A percentile compares a stretch with the other conserved stretches of the same genome.
phyloP scores from a whole-genome alignment of 352 stramenopile species.

The Phytopythium helicoides region DNA sequence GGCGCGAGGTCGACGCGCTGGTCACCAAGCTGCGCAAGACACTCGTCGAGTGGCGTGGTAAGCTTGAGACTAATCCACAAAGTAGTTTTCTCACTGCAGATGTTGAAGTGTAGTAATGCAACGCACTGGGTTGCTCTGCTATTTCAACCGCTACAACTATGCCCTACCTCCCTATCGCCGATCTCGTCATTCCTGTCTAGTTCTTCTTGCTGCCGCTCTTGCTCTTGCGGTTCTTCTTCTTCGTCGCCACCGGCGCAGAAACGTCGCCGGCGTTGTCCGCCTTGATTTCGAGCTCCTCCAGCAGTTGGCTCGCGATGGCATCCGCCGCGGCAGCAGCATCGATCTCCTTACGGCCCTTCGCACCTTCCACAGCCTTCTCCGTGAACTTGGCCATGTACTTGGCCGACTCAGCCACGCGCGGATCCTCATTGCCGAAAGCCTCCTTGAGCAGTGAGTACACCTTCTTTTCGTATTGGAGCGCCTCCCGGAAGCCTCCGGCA shows the following conservation, averaged over 20 bases:
- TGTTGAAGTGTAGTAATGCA: no score
- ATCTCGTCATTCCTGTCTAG: slow-evolving; percentile 16
- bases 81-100: no score
- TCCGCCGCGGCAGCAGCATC: slow-evolving; percentile 76
- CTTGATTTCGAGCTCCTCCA: slow-evolving; percentile 79
- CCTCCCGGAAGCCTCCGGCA: slow-evolving; percentile 79
- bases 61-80: slow-evolving; percentile 18
- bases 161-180: neutral
- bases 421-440: slow-evolving; percentile 76
- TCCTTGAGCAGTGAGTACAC: slow-evolving; percentile 84
- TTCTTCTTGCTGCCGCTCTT: slow-evolving; percentile 73
- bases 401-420: slow-evolving; percentile 72
- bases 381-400: slow-evolving; percentile 89
- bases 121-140: no score
- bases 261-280: slow-evolving; percentile 18
- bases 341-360: slow-evolving; percentile 75
- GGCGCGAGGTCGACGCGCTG: slow-evolving; percentile 92
- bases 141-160: slow-evolving; percentile 3
- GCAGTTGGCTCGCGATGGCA: slow-evolving; percentile 69
- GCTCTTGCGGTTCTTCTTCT: slow-evolving; percentile 71
- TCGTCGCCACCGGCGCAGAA: slow-evolving; percentile 26
- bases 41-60: slow-evolving; percentile 82
- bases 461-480: slow-evolving; percentile 89
- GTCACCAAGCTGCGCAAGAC: slow-evolving; percentile 90
- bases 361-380: slow-evolving; percentile 83